These are phyloP conservation scores for Penicillium antarcticum DNA, from an alignment of 495 filamentous ascomycete genomes.

Conservation along the genomic window DNA sequence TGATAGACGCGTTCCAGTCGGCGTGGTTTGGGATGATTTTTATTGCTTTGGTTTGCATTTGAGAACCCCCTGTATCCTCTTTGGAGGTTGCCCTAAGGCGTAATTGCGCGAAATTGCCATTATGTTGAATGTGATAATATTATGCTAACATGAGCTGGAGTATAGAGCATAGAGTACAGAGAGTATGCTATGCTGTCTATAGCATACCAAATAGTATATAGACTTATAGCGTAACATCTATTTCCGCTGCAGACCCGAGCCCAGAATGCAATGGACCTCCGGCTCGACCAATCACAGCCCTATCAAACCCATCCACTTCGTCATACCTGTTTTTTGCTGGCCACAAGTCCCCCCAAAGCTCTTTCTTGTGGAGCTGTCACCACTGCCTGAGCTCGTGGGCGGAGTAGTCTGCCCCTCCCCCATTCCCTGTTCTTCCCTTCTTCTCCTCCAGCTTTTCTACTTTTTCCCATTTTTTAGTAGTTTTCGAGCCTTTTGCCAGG, in stretches of 20 bases:
- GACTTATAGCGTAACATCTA: not conserved
- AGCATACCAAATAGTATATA: not conserved
- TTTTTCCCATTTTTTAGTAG: not conserved
- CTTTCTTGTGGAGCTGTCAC: slow-evolving; percentile 5
- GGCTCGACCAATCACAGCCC: slow-evolving; percentile 6
- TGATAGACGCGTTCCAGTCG: slow-evolving; percentile 8
- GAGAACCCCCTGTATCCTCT: not conserved
- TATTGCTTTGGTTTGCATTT: slow-evolving; percentile 1
- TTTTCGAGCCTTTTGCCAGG: not conserved
- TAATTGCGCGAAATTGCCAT: slow-evolving; percentile 4
- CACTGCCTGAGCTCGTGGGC: not conserved
- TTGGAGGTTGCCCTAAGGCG: slow-evolving; percentile 5
- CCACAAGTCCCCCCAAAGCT: no score
- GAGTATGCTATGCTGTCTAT: no score
- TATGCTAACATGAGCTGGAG: no score
- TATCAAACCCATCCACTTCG: slow-evolving; percentile 12
- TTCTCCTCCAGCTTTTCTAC: not conserved
- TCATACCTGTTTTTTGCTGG: slow-evolving; percentile 9
- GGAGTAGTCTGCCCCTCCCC: slow-evolving; percentile 4
- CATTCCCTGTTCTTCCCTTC: not conserved
- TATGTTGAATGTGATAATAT: not conserved
- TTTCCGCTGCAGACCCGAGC: not conserved
- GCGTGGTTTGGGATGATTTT: slow-evolving; percentile 10
- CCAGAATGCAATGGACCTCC: slow-evolving; percentile 7
- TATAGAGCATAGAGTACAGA: no score